These are phyloP conservation scores for Carex littledalei DNA, from an alignment of 176 grass and related monocot species.

Conservation along the genomic window DNA sequence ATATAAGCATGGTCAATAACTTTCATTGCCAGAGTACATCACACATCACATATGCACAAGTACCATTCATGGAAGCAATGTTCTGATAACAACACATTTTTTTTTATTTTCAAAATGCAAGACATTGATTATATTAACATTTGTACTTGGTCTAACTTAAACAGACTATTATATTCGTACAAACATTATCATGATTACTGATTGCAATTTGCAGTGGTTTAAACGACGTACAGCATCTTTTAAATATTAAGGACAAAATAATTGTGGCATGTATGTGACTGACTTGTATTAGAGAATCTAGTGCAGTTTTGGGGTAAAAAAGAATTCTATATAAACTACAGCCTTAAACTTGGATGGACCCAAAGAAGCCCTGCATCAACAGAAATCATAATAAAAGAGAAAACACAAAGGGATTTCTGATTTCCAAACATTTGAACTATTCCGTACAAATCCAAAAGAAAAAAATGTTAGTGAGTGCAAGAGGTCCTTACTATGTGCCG, in stretches of 20 bases:
- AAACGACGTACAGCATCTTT: not conserved
- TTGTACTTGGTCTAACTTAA: not conserved
- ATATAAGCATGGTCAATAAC: not conserved
- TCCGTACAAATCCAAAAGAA: not conserved
- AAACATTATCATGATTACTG: not conserved
- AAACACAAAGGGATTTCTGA: not conserved
- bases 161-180: not conserved
- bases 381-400: not conserved
- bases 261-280: not conserved
- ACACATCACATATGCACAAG: not conserved
- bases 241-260: not conserved
- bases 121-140: not conserved
- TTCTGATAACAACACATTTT: not conserved
- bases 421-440: not conserved
- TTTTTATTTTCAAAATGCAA: not conserved
- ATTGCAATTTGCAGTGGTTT: not conserved
- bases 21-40: too few species aligned
- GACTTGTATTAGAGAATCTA: not conserved
- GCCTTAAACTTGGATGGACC: not conserved
- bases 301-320: not conserved
- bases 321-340: not conserved
- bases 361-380: not conserved
- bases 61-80: not conserved
- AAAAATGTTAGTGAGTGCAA: not conserved
- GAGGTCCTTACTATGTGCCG: slow-evolving; percentile 15